phyloP scores from a whole-genome alignment of 352 stramenopile genomes.

The Globisporangium viniferum region DNA sequence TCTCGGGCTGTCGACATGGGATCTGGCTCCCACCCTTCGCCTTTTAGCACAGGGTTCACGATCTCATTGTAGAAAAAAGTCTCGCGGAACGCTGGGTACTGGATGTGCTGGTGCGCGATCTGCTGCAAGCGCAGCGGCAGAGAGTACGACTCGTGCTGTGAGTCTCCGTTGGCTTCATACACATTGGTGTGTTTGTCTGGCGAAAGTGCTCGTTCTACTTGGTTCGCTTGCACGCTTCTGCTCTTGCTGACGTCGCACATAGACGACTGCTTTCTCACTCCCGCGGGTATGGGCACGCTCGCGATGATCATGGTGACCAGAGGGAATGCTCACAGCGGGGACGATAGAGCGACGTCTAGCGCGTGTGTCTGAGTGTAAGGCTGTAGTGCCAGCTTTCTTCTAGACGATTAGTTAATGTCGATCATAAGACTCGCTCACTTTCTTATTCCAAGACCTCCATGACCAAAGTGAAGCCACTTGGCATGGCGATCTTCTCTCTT shows the following conservation, averaged over 20 bases:
- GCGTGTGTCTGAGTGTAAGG: background rate
- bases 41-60: slow-evolving; percentile 46
- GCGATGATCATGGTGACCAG: slow-evolving; percentile 15
- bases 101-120: slow-evolving; percentile 15
- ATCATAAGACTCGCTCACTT: background rate
- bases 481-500: background rate
- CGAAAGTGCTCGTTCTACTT: background rate
- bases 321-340: background rate
- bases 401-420: background rate
- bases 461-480: slow-evolving; percentile 6
- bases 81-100: slow-evolving; percentile 57
- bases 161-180: background rate
- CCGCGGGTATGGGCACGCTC: background rate
- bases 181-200: background rate
- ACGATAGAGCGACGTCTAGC: background rate
- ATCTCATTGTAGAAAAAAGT: slow-evolving; percentile 60
- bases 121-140: slow-evolving; percentile 8
- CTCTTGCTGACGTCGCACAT: background rate
- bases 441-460: background rate
- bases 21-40: slow-evolving; percentile 33
- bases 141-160: background rate
- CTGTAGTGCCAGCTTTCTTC: background rate
- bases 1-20: slow-evolving; percentile 30
- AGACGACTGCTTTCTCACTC: background rate
- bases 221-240: background rate